phyloP scores from a whole-genome alignment of 2,329 filamentous ascomycete species.

The Clonostachys chloroleuca region DNA sequence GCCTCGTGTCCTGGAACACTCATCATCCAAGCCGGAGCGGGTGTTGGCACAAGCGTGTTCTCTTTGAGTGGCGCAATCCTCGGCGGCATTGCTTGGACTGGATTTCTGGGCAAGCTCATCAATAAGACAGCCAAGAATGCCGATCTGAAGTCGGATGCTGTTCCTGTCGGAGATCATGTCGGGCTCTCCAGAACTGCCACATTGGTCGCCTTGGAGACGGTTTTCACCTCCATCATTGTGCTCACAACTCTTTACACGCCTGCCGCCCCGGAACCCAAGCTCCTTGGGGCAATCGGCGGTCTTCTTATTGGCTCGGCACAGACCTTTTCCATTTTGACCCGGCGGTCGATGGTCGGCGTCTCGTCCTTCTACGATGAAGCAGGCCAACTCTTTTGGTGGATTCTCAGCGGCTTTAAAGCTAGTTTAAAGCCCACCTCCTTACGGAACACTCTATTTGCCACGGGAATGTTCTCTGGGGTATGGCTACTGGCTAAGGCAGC shows the following conservation, averaged over 20 bases:
- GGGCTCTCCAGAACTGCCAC: background rate
- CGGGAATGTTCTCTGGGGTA: constrained; percentile 1
- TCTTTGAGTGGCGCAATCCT: constrained; percentile 1
- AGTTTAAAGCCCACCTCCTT: background rate
- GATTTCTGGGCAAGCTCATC: background rate
- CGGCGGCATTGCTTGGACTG: constrained; percentile 2
- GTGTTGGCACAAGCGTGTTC: constrained; percentile 3
- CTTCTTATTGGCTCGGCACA: constrained; percentile 5
- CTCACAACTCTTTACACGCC: constrained; percentile 3
- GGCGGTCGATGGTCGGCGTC: constrained; percentile 4
- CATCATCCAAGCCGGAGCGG: constrained; percentile 5
- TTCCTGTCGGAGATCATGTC: background rate
- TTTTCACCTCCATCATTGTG: background rate
- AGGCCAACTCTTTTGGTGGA: constrained; percentile 4
- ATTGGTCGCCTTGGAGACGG: constrained; percentile 1
- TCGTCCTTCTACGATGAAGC: constrained; percentile 4
- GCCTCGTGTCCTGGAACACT: constrained; percentile 6
- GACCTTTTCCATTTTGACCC: constrained; percentile 2
- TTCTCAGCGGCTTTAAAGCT: background rate
- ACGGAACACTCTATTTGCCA: constrained; percentile 2
- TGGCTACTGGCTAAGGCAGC: background rate
- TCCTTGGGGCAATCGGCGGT: constrained; percentile 1
- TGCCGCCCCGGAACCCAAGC: background rate
- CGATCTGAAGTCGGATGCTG: constrained; percentile 1
- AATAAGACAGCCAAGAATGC: background rate